Conservation (phyloP, 2,329 filamentous ascomycete species). For the Pyrenophora tritici-repentis region DNA sequence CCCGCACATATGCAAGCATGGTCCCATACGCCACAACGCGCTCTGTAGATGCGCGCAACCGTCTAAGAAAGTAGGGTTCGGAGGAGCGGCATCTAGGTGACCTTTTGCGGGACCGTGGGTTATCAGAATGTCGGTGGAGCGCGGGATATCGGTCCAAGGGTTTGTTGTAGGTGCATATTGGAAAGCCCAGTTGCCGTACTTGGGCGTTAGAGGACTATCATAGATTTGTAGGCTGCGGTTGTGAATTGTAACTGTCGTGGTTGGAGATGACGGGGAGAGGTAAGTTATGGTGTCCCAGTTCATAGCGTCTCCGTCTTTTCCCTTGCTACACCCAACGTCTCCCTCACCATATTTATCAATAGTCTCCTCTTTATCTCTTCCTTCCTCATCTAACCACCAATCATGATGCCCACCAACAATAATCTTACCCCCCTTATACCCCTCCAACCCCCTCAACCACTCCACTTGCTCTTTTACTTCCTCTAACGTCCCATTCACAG, state of each 20-base stretch:
- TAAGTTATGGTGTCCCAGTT: constrained; percentile 68
- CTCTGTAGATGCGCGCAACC: constrained; percentile 70
- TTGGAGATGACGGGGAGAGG: constrained; percentile 66
- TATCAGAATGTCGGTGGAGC: constrained; percentile 73
- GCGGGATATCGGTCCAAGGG: constrained; percentile 71
- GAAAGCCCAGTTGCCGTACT: constrained; percentile 76
- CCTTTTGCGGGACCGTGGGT: constrained; percentile 78
- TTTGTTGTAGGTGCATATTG: constrained; percentile 66
- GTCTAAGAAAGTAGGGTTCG: constrained; percentile 36
- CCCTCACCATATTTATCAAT: too few relatives aligned
- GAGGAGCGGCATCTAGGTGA: constrained; percentile 63
- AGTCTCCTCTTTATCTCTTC: background rate
- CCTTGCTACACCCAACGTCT: too few relatives aligned
- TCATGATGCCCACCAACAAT: constrained; percentile 87
- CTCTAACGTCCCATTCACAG: constrained; percentile 67
- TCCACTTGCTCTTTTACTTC: constrained; percentile 78
- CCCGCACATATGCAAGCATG: constrained; percentile 76
- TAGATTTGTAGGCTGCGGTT: constrained; percentile 68
- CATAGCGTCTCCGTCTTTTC: background rate
- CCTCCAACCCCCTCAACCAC: constrained; percentile 72
- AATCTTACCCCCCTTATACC: constrained; percentile 72
- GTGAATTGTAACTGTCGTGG: constrained; percentile 56
- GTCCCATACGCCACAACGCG: constrained; percentile 72
- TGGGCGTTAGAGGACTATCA: constrained; percentile 76
- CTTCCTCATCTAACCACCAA: constrained; percentile 11